phyloP scores from a whole-genome alignment of 2,329 filamentous ascomycete genomes.

The Lachnellula arida region DNA sequence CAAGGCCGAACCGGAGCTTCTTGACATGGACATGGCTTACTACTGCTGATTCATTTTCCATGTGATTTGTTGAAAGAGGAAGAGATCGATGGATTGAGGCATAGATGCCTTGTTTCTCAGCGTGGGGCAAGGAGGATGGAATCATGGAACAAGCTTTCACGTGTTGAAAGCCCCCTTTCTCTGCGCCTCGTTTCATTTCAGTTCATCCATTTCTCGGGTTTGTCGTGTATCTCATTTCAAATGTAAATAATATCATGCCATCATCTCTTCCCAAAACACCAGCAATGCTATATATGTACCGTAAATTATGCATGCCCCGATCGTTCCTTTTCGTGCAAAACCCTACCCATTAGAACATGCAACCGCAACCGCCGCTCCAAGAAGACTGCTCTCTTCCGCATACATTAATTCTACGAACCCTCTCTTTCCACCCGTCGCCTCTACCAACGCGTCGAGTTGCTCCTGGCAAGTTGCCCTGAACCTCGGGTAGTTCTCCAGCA shows the following conservation, averaged over 20 bases:
- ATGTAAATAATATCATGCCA: not conserved
- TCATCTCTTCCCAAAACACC: slow-evolving; percentile 4
- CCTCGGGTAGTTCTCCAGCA: slow-evolving; percentile 72
- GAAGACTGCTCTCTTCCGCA: slow-evolving; percentile 68
- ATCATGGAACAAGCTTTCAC: too few relatives aligned
- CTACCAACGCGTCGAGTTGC: slow-evolving; percentile 57
- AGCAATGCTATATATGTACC: slow-evolving; percentile 12
- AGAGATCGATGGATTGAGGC: too few relatives aligned
- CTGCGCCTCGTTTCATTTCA: too few relatives aligned
- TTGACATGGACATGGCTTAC: too few relatives aligned
- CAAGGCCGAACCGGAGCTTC: too few relatives aligned
- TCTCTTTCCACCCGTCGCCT: slow-evolving; percentile 35
- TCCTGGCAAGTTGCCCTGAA: slow-evolving; percentile 60
- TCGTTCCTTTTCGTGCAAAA: not conserved
- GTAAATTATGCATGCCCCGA: not conserved
- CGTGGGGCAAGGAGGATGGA: too few relatives aligned
- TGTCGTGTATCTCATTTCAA: not conserved
- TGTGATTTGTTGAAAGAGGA: too few relatives aligned
- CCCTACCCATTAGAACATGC: slow-evolving; percentile 36
- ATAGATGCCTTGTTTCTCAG: too few relatives aligned
- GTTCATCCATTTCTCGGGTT: too few relatives aligned
- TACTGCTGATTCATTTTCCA: too few relatives aligned
- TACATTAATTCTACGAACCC: slow-evolving; percentile 58
- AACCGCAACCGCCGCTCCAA: slow-evolving; percentile 69
- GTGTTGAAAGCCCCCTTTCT: too few relatives aligned